phyloP scores from a whole-genome alignment of 2,329 filamentous ascomycete species.

The Aspergillus awamori region DNA sequence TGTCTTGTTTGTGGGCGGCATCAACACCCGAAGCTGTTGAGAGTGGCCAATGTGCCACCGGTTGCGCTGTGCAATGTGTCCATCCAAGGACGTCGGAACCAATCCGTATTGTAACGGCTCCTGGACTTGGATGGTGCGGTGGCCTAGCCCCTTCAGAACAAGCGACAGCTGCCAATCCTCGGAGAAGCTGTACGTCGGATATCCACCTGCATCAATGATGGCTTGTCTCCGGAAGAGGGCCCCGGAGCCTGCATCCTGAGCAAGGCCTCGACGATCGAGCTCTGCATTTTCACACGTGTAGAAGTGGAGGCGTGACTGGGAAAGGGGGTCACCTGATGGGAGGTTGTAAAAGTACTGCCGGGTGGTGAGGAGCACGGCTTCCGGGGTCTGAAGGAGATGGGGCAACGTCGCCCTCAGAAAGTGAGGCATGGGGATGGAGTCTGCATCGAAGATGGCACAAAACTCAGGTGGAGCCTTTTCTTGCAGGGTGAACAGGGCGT shows the following conservation, averaged over 20 bases:
- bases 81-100: constrained; percentile 39
- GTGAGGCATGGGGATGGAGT: constrained; percentile 39
- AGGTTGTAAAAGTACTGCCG: constrained; percentile 41
- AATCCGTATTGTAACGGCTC: constrained; percentile 38
- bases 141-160: constrained; percentile 34
- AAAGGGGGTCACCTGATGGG: constrained; percentile 34
- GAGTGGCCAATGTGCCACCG: constrained; percentile 43
- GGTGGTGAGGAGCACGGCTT: constrained; percentile 36
- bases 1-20: constrained; percentile 10
- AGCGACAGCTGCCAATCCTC: constrained; percentile 41
- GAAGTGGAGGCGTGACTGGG: constrained; percentile 35
- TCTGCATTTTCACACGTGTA: constrained; percentile 38
- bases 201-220: constrained; percentile 36
- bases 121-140: constrained; percentile 33
- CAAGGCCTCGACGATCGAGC: constrained; percentile 31
- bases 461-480: constrained; percentile 31
- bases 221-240: constrained; percentile 37
- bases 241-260: constrained; percentile 40
- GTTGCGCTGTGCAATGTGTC: constrained; percentile 39
- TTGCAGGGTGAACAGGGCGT: constrained; percentile 32
- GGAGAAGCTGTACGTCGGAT: constrained; percentile 38
- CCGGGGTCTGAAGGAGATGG: constrained; percentile 33
- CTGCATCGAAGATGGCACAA: constrained; percentile 39
- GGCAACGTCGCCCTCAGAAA: constrained; percentile 42
- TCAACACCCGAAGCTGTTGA: constrained; percentile 27